Percentiles rank a stretch among this genome's conserved stretches.
These are phyloP conservation scores for Fraxinus nigra DNA, from an alignment of 305 asterid genomes.

Conservation along the genomic window DNA sequence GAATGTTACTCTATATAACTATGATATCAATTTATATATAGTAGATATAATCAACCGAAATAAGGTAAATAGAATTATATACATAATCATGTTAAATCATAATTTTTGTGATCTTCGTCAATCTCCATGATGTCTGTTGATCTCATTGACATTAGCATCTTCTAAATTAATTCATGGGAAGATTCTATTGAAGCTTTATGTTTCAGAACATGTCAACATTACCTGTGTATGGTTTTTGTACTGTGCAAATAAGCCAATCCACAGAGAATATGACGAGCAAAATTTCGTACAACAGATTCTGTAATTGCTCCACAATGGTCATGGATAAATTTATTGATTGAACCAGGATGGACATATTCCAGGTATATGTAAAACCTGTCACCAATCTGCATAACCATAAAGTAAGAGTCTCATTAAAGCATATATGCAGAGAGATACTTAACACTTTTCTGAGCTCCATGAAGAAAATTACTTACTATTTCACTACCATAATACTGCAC, in stretches of 20 bases:
- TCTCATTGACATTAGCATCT: neutral
- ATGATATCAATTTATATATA: too few species aligned
- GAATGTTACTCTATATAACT: too few species aligned
- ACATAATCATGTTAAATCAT: too few species aligned
- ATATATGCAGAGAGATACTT: constrained; percentile 13
- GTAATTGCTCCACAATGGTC: constrained; percentile 80
- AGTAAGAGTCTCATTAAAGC: constrained; percentile 19
- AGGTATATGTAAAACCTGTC: constrained; percentile 79
- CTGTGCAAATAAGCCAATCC: constrained; percentile 89
- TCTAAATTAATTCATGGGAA: neutral
- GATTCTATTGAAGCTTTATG: neutral
- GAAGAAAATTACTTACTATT: constrained; percentile 46
- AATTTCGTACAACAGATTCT: constrained; percentile 82
- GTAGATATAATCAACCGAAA: too few species aligned
- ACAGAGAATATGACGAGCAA: constrained; percentile 84
- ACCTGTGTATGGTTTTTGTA: constrained; percentile 85
- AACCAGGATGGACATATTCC: constrained; percentile 94
- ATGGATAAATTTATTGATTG: constrained; percentile 65
- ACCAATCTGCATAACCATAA: constrained; percentile 50
- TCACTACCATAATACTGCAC: constrained; percentile 92
- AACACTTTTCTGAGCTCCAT: neutral
- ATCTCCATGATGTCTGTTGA: too few species aligned
- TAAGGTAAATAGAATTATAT: too few species aligned
- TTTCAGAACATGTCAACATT: constrained; percentile 8
- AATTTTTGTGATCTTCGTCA: too few species aligned